These are phyloP conservation scores for Martensiomyces pterosporus DNA, from an alignment of 192 early-diverging fungal species.

Conservation along the genomic window DNA sequence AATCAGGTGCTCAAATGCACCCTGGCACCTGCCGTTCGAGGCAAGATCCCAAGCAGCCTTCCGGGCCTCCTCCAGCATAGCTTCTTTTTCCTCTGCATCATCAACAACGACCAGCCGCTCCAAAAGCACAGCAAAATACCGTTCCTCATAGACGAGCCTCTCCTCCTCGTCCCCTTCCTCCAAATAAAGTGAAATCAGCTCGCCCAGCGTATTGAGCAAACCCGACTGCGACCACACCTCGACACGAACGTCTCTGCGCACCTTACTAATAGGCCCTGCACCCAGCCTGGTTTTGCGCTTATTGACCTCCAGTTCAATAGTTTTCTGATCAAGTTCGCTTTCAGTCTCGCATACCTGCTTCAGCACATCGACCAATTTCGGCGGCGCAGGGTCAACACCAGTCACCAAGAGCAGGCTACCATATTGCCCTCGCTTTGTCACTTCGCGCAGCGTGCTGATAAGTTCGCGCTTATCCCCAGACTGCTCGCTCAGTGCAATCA, in stretches of 20 bases:
- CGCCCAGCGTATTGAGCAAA: slow-evolving; percentile 29
- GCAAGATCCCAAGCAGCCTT: slow-evolving; percentile 24
- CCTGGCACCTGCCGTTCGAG: slow-evolving; percentile 7
- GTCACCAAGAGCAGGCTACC: slow-evolving; percentile 6
- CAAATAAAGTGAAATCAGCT: slow-evolving; percentile 11
- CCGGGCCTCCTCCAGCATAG: slow-evolving; percentile 16
- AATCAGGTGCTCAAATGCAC: slow-evolving; percentile 37
- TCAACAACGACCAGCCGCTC: slow-evolving; percentile 15
- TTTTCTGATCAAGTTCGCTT: slow-evolving; percentile 41
- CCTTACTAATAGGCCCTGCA: slow-evolving; percentile 57
- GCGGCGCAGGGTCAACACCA: slow-evolving; percentile 12
- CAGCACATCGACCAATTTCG: slow-evolving; percentile 23
- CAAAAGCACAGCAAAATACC: slow-evolving; percentile 19
- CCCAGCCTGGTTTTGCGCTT: slow-evolving; percentile 64
- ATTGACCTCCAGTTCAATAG: slow-evolving; percentile 58
- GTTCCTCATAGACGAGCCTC: slow-evolving; percentile 15
- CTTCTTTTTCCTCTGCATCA: not conserved
- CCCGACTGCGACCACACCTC: slow-evolving; percentile 65
- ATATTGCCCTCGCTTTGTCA: slow-evolving; percentile 11
- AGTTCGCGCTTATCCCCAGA: slow-evolving; percentile 38
- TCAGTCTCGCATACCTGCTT: slow-evolving; percentile 44
- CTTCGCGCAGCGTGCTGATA: slow-evolving; percentile 19
- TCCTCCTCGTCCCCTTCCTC: slow-evolving; percentile 4
- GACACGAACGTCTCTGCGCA: slow-evolving; percentile 57
- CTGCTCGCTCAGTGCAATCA: slow-evolving; percentile 52